Percentiles rank a stretch among this genome's conserved stretches.
phyloP scores from a whole-genome alignment of 805 yeast species.

The Hanseniaspora meyeri region DNA sequence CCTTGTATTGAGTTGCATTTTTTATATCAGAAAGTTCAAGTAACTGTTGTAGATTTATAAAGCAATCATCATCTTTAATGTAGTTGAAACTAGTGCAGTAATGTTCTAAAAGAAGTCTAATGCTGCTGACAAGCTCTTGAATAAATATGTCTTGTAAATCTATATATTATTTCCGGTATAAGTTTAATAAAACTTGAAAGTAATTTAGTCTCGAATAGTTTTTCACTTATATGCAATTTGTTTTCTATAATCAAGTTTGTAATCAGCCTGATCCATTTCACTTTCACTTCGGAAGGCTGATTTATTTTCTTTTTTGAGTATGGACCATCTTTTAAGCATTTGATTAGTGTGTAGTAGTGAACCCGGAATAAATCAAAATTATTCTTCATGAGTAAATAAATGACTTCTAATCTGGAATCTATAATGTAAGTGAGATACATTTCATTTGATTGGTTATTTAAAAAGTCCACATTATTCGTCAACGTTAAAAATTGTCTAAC shows the following conservation, averaged over 20 bases:
- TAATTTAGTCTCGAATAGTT: constrained; percentile 1
- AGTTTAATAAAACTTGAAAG: neutral
- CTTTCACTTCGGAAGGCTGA: neutral
- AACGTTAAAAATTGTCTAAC: neutral
- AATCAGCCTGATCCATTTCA: constrained; percentile 4
- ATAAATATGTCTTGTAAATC: neutral
- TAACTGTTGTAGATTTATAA: neutral
- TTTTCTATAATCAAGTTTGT: constrained; percentile 8
- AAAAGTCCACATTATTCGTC: neutral
- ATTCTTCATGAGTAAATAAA: constrained; percentile 3
- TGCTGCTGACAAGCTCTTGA: neutral
- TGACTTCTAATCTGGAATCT: constrained; percentile 9
- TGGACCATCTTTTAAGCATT: neutral
- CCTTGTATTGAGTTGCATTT: neutral
- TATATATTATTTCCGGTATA: constrained; percentile 7
- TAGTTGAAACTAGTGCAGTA: neutral
- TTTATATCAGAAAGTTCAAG: neutral
- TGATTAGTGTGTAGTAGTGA: neutral
- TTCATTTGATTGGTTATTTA: neutral
- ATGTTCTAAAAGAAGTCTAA: constrained; percentile 4
- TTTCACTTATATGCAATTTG: neutral
- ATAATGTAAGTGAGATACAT: neutral
- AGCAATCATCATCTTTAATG: neutral
- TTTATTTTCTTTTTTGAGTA: neutral
- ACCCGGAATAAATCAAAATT: neutral